Conservation (phyloP, 1,284 basidiomycete species). For the Ceratorhiza oryzae-sativae region DNA sequence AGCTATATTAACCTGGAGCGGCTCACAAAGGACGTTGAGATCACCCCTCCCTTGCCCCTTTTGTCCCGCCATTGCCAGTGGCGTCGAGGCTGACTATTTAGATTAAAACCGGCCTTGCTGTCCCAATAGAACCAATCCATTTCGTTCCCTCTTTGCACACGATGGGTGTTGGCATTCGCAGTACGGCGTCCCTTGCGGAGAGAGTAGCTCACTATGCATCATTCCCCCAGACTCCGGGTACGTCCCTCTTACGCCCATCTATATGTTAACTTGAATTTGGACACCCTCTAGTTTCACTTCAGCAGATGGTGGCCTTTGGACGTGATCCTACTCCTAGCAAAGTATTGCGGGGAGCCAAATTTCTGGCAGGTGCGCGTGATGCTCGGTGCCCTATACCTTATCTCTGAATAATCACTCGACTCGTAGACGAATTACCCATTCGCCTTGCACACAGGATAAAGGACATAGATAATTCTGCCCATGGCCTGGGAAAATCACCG, state of each 20-base stretch:
- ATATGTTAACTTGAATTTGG: not conserved
- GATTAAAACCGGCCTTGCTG: not conserved
- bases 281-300: slow-evolving; percentile 19
- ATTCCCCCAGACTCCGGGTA: slow-evolving; percentile 33
- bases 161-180: slow-evolving; percentile 25
- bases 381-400: not conserved
- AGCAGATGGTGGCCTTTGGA: slow-evolving; percentile 35
- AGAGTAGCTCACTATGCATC: slow-evolving; percentile 37
- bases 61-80: not conserved
- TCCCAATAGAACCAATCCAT: not conserved
- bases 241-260: no score
- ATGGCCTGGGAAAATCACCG: slow-evolving; percentile 22
- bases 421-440: slow-evolving; percentile 24
- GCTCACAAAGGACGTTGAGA: slow-evolving; percentile 9
- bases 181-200: slow-evolving; percentile 24
- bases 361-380: slow-evolving; percentile 18
- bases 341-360: slow-evolving; percentile 33
- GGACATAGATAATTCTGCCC: slow-evolving; percentile 34
- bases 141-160: not conserved
- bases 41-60: slow-evolving; percentile 9
- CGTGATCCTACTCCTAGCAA: slow-evolving; percentile 21
- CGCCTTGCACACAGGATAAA: slow-evolving; percentile 30
- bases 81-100: not conserved
- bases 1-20: slow-evolving; percentile 1
- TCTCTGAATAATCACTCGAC: not conserved